Evolutionary conservation across 75 land plant species (phyloP).

Genomic region (Pinus albicaulis): DNA sequence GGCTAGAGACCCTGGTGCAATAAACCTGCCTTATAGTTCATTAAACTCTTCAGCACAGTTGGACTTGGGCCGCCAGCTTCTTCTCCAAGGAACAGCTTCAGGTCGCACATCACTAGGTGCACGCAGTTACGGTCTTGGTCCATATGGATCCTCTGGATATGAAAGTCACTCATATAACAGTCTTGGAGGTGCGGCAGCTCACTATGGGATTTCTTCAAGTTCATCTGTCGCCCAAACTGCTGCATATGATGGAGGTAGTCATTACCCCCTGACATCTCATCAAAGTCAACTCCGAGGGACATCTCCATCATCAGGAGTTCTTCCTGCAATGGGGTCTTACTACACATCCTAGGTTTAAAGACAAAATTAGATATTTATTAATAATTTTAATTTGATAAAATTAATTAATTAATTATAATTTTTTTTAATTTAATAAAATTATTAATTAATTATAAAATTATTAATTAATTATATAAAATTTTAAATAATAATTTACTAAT

Average conservation of each 20-base stretch:
- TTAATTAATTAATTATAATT: too few species aligned
- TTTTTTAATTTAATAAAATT: too few species aligned
- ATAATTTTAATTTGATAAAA: too few species aligned
- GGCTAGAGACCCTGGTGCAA: neutral
- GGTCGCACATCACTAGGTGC: neutral
- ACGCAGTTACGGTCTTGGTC: neutral
- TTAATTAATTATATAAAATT: too few species aligned
- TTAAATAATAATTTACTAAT: too few species aligned
- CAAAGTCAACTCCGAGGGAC: neutral
- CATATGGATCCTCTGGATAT: neutral
- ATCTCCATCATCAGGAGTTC: neutral
- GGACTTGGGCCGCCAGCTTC: neutral
- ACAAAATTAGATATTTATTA: too few species aligned
- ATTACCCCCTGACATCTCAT: neutral
- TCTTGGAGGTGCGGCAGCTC: neutral
- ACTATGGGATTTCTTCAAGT: neutral
- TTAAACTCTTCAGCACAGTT: neutral
- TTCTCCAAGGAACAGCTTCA: neutral
- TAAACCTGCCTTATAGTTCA: neutral
- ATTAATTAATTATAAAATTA: too few species aligned
- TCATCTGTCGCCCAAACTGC: neutral
- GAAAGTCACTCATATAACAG: neutral
- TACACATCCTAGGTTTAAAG: conserved; percentile 10
- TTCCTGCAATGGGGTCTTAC: neutral
- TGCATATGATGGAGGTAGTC: conserved; percentile 7